These are phyloP conservation scores for Ustilago cynodontis DNA, from an alignment of 1,284 basidiomycete species.

Conservation along the genomic window DNA sequence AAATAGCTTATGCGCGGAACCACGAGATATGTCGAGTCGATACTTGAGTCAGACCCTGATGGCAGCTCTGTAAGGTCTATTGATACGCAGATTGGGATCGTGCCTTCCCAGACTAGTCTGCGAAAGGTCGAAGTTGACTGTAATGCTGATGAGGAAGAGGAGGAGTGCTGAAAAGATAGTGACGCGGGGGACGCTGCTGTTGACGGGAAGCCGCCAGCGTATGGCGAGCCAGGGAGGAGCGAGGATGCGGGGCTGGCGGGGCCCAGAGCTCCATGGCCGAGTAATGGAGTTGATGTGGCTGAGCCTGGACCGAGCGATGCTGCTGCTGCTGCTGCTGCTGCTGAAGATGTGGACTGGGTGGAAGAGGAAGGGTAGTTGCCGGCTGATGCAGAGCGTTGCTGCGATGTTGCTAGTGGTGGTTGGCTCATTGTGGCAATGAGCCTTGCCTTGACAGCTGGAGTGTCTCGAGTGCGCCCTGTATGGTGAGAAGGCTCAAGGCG, in stretches of 20 bases:
- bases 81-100: constrained; percentile 54
- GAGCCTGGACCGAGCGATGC: constrained; percentile 17
- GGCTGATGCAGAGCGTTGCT: constrained; percentile 39
- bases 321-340: constrained; percentile 10
- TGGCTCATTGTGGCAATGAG: constrained; percentile 21
- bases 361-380: constrained; percentile 41
- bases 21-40: constrained; percentile 54
- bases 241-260: constrained; percentile 19
- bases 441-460: too few relatives aligned
- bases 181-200: constrained; percentile 26
- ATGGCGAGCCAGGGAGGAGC: constrained; percentile 23
- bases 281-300: constrained; percentile 22
- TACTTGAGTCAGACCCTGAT: constrained; percentile 34
- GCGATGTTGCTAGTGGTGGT: constrained; percentile 31
- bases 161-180: constrained; percentile 6
- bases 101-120: constrained; percentile 55
- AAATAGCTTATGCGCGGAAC: constrained; percentile 60
- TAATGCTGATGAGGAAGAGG: neutral
- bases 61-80: constrained; percentile 47
- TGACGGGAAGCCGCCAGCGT: constrained; percentile 6
- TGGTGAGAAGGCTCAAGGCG: too few relatives aligned
- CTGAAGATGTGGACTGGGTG: constrained; percentile 7
- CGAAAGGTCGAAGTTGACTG: constrained; percentile 35
- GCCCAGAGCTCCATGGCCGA: constrained; percentile 18
- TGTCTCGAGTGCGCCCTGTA: too few relatives aligned